Evolutionary conservation across 768 basidiomycete species (phyloP), one percentile per base, ranked within the genome.

Genomic region (Boletus insuetus): DNA sequence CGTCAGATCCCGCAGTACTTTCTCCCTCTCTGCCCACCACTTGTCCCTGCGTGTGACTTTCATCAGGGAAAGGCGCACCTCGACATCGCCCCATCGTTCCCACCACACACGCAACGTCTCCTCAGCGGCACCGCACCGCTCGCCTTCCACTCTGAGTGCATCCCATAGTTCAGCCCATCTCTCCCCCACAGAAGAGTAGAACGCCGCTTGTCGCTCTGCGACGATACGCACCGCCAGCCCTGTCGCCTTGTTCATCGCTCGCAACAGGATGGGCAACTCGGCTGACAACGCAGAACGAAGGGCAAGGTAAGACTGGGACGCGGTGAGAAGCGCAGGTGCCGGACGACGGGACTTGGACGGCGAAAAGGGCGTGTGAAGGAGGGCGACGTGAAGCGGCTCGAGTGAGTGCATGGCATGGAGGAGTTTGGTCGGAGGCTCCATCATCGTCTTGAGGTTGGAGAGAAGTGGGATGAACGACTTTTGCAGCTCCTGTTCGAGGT

Each of bases 81-180:
- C 85, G 38, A 89, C 85, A 39, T 88, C 87, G 13, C 67, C 74
- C 82, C 84, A 92, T 16, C 91, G 74, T 38, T 75, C 74, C 64
- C 77, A 75, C 90, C 91, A 93, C 11, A 91, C 86, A 0, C 75
- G 75, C 26, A 84, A 64, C 20, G 91, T 92, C 74, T 91, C 90
- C 10, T 77, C 79, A 6, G 79, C 78, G 8, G 83, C 85, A 1
- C 79, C 83, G 57, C 85, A 85, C 73, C 80, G 69, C 73, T 87
- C 85, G 2, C 84, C 85, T 19, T 88, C 87, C 5, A 87, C 83
- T 11, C 80, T 74, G n/a, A 89, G 71, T 65, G 86, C 88, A 56
- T 91, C 87, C 91, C 91, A 93, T n/a, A 93, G 71, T n/a, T 84
- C 85, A 2, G 76, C 79, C 91, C 91, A 93, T 29, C 79, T 74